Evolutionary conservation across 1,284 basidiomycete species (phyloP), one percentile per base, ranked within the genome.

Genomic region (Blastosporella zonata): DNA sequence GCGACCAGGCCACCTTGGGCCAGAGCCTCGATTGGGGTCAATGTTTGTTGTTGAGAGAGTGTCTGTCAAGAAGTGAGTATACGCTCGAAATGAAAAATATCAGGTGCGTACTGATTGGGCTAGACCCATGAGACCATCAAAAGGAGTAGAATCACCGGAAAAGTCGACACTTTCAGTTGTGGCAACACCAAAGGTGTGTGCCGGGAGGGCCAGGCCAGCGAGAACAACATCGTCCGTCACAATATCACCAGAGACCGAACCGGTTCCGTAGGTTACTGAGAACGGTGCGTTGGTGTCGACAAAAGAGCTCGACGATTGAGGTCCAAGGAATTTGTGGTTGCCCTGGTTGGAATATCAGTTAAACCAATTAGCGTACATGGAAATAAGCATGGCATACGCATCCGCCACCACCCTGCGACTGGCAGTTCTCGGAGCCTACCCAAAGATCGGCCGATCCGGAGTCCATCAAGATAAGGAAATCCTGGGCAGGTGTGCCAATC

Each of bases 401-500:
- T 54, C 65, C 72, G 31, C 71, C 74, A 25, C 77, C 79, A 23
- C 39, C 59, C 27, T 65, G 46, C 13, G 66, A 75, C 49, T 65
- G 60, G 62, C 84, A 88, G 36, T 65, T 64, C 59, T 84, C 79
- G 6, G 73, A 70, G 8, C 82, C 82, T 15, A 89, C 82, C 90
- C 92, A 95, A 33, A 90, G 74, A 64, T 95, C 92, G 12, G 89
- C 84, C 6, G 85, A 90, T 27, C 92, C 93, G 21, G 87, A 88
- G 68, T 95, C 92, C 82, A 91, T 84, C 43, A 94, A 75, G 60
- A 95, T 67, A 27, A 75, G 71, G 68, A 89, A 94, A 58, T 82
- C 67, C 35, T 67, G 71, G 1, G 86, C 78, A n/a, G 87, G 87
- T 2, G 84, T 88, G 31, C 91, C 91, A 55, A 94, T 79, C 63